Evolutionary conservation across 1,284 basidiomycete genomes (phyloP), one percentile per base, ranked within the genome.

Genomic region (Pascua sp.): DNA sequence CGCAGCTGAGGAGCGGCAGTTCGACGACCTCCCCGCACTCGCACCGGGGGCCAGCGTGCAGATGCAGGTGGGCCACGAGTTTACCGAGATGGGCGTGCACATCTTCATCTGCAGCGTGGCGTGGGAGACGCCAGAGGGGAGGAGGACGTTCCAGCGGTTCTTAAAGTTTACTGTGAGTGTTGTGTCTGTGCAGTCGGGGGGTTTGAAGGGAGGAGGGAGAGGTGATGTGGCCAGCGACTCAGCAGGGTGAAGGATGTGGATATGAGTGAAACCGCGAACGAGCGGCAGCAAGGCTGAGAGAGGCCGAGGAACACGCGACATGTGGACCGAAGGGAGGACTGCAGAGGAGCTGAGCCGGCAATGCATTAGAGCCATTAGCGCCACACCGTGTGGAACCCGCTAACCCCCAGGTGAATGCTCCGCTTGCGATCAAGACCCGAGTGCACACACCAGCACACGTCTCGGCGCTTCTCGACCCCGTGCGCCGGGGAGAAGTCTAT

Each of bases 401-500:
- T 59, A 41, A 63, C 55, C 2, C 48, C 49, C 64, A 91, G 89
- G 89, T 90, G 11, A 88, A 86, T 11, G 91, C 92, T 64, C 91
- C 90, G 1, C 78, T 94, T 8, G 89, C 89, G 1, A 91, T 93
- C 60, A 92, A 92, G 77, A 92, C 90, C 11, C 91, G 91, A 73
- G 89, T 92, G 0, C 88, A 93, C 69, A 71, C 80, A 1, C 83
- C 88, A 0, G 84, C 82, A 47, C 86, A 88, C 1, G 86, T 90
- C 1, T 84, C 86, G 24, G 86, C 89, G 1, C 62, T 85, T 5
- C 77, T 90, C 12, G 82, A 83, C 8, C 75, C 81, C 4, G 49
- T 67, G 4, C 85, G 89, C 65, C 81, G 89, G 44, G 85, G 88
- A 49, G 89, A 90, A 61, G 81, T 91, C 18, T 91, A 91, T 70